Conservation (phyloP, 1,139 yeast species). For the Hansenula lynferdii region DNA sequence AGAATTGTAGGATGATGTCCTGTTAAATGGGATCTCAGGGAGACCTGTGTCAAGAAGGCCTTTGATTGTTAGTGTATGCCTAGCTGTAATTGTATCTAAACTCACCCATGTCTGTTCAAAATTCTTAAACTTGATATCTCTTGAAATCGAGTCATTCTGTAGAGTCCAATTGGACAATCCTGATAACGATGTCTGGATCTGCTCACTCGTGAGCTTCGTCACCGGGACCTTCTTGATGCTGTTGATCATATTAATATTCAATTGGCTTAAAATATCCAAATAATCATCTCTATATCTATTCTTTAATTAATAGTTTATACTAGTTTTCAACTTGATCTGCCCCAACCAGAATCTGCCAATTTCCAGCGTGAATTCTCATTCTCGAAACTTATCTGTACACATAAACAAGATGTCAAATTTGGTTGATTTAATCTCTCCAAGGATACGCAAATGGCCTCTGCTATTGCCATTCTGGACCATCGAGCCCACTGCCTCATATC, state of each 20-base stretch:
- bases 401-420: too few species aligned
- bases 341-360: neutral
- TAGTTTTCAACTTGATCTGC: too few species aligned
- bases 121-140: conserved; percentile 32
- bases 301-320: too few species aligned
- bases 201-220: neutral
- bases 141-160: conserved; percentile 15
- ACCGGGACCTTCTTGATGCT: neutral
- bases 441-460: conserved; percentile 14
- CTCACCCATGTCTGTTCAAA: conserved; percentile 57
- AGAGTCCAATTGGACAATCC: conserved; percentile 5
- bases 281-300: too few species aligned
- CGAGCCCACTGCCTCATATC: conserved; percentile 16
- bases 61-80: conserved; percentile 4
- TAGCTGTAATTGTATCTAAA: neutral
- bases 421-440: too few species aligned
- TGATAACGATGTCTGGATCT: neutral
- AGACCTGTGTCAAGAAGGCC: conserved; percentile 56
- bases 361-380: neutral
- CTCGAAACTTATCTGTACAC: neutral
- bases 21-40: conserved; percentile 51
- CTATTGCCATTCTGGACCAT: conserved; percentile 20
- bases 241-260: conserved; percentile 3
- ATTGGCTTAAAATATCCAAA: too few species aligned
- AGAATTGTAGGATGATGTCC: conserved; percentile 75